Conservation (phyloP, 2,329 filamentous ascomycete species). For the Colletotrichum sp. region DNA sequence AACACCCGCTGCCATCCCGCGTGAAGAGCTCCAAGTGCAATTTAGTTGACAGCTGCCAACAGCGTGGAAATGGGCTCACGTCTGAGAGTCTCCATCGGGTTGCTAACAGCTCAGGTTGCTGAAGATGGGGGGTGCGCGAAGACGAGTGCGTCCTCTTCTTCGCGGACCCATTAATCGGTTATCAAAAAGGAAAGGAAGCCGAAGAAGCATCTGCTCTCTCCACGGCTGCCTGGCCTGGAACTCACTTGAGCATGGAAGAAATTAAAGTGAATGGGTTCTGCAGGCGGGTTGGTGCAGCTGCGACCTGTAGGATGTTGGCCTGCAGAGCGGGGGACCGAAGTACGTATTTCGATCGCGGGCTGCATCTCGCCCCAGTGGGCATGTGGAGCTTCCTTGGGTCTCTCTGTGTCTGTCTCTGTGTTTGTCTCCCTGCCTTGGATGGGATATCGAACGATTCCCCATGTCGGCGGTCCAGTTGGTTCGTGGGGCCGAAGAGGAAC, state of each 20-base stretch:
- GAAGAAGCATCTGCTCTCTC: not conserved
- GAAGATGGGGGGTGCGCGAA: not conserved
- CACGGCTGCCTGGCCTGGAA: not conserved
- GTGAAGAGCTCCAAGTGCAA: not conserved
- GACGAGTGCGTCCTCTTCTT: not conserved
- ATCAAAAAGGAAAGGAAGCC: slow-evolving; percentile 1
- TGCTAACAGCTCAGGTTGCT: not conserved
- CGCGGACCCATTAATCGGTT: not conserved
- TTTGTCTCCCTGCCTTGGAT: not conserved
- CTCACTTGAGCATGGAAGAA: not conserved
- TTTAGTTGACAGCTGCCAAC: not conserved
- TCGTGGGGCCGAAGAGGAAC: not conserved
- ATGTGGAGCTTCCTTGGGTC: not conserved
- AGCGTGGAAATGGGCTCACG: not conserved
- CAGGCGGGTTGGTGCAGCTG: not conserved
- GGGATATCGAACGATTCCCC: slow-evolving; percentile 10
- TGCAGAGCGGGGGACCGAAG: not conserved
- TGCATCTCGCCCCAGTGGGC: not conserved
- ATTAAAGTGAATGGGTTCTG: not conserved
- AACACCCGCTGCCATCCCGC: not conserved
- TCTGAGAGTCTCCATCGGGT: not conserved
- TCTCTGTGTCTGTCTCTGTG: not conserved
- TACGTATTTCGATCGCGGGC: not conserved
- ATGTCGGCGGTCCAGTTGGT: not conserved
- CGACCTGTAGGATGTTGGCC: not conserved